These are phyloP conservation scores for Aspergillus hortae DNA, from an alignment of 2,329 filamentous ascomycete species.

Conservation along the genomic window DNA sequence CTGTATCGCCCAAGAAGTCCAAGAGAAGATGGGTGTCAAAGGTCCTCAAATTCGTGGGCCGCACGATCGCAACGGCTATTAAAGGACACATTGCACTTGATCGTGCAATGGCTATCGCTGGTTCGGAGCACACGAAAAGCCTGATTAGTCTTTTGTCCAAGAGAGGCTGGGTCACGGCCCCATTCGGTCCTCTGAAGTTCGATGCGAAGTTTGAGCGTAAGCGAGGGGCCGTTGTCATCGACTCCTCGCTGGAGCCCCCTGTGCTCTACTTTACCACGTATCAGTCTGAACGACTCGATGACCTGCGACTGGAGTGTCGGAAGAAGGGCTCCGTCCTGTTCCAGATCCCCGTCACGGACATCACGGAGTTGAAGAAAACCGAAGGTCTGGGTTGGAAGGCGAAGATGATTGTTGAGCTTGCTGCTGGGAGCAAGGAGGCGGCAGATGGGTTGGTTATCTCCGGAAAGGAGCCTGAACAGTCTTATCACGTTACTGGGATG, in stretches of 20 bases:
- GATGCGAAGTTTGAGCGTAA: slow-evolving; percentile 66
- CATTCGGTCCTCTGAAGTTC: slow-evolving; percentile 72
- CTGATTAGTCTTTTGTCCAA: slow-evolving; percentile 66
- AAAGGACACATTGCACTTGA: slow-evolving; percentile 70
- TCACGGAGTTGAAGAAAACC: slow-evolving; percentile 71
- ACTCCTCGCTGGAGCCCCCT: slow-evolving; percentile 34
- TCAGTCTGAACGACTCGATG: slow-evolving; percentile 29
- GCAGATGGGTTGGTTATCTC: slow-evolving; percentile 70
- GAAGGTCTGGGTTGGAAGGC: slow-evolving; percentile 82
- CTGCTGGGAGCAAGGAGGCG: slow-evolving; percentile 64
- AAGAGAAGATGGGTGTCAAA: slow-evolving; percentile 45
- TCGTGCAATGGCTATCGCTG: slow-evolving; percentile 64
- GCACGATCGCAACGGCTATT: slow-evolving; percentile 66
- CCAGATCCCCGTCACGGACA: slow-evolving; percentile 67
- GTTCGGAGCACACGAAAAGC: slow-evolving; percentile 62
- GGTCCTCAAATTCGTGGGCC: slow-evolving; percentile 64
- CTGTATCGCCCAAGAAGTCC: slow-evolving; percentile 7
- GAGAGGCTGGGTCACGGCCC: slow-evolving; percentile 37
- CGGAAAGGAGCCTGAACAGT: slow-evolving; percentile 51
- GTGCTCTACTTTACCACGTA: slow-evolving; percentile 59
- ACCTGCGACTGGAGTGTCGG: slow-evolving; percentile 48
- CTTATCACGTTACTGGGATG: slow-evolving; percentile 66
- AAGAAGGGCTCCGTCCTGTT: slow-evolving; percentile 60
- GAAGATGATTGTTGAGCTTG: slow-evolving; percentile 78
- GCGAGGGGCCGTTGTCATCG: slow-evolving; percentile 69